Conservation (phyloP, 2,329 filamentous ascomycete genomes). For the Leptographium lundbergii region DNA sequence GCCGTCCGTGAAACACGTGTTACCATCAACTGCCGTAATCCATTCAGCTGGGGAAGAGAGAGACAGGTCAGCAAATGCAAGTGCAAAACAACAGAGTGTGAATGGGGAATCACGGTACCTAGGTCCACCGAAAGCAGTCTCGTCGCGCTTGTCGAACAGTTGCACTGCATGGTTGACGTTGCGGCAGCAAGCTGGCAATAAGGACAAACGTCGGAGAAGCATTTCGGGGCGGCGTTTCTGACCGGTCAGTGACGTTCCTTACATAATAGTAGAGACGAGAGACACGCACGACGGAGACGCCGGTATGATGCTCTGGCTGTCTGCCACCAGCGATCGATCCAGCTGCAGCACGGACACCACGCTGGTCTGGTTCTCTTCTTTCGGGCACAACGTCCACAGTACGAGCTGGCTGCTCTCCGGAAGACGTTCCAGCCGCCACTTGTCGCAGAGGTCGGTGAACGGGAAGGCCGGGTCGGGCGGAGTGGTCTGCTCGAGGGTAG, state of each 20-base stretch:
- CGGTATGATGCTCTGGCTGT: neutral
- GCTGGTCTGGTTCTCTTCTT: neutral
- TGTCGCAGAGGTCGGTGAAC: no score
- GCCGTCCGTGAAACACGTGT: slow-evolving; percentile 7
- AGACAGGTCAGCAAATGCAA: no score
- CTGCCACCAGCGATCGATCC: slow-evolving; percentile 4
- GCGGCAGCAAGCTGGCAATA: neutral
- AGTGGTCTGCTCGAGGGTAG: no score
- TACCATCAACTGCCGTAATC: slow-evolving; percentile 4
- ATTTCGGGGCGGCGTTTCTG: slow-evolving; percentile 2
- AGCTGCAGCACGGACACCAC: neutral
- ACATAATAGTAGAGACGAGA: neutral
- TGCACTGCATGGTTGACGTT: slow-evolving; percentile 5
- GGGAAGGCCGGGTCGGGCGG: no score
- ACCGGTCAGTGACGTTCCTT: neutral
- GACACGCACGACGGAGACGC: slow-evolving; percentile 5
- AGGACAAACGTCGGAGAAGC: slow-evolving; percentile 6
- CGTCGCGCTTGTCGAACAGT: slow-evolving; percentile 1
- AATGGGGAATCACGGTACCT: neutral
- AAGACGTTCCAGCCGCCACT: no score
- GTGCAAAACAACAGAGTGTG: no score
- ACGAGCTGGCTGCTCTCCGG: neutral
- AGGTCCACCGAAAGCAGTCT: slow-evolving; percentile 4
- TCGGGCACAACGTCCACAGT: neutral
- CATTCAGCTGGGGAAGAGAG: neutral